Conservation (phyloP, 441 rosid species). For the Gossypium gossypioides region DNA sequence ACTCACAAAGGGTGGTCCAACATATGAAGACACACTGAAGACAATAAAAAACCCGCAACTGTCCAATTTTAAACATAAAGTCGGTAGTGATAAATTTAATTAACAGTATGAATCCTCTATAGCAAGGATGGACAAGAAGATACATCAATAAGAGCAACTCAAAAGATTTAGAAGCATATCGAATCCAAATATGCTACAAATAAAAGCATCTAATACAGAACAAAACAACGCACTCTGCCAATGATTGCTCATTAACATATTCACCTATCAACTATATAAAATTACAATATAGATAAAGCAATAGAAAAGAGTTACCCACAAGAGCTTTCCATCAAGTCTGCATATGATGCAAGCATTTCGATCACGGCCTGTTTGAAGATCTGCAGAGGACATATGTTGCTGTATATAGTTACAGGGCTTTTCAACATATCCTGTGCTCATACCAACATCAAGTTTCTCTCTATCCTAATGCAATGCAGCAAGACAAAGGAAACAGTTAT, state of each 20-base stretch:
- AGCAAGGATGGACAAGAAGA: not conserved
- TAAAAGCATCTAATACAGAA: not conserved
- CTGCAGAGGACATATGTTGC: not conserved
- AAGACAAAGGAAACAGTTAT: constrained; percentile 12
- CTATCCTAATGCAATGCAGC: constrained; percentile 39
- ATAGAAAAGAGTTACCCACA: constrained; percentile 37
- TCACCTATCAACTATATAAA: constrained; percentile 3
- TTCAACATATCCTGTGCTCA: constrained; percentile 5
- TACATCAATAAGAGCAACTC: not conserved
- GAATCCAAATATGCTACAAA: not conserved
- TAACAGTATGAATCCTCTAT: not conserved
- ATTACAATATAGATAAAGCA: not conserved
- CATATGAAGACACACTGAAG: not conserved
- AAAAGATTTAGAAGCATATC: not conserved
- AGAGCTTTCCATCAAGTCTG: constrained; percentile 40
- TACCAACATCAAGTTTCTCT: not conserved
- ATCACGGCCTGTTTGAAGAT: constrained; percentile 14
- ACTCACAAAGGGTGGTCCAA: not conserved
- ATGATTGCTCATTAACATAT: not conserved
- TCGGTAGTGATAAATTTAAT: not conserved
- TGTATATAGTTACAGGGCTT: not conserved
- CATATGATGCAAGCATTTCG: constrained; percentile 33
- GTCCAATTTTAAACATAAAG: not conserved
- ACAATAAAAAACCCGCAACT: not conserved
- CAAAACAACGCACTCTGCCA: not conserved